Evolutionary conservation across 1,284 basidiomycete species (phyloP), one percentile per base, ranked within the genome.

Genomic region (Jaminaea rosea): DNA sequence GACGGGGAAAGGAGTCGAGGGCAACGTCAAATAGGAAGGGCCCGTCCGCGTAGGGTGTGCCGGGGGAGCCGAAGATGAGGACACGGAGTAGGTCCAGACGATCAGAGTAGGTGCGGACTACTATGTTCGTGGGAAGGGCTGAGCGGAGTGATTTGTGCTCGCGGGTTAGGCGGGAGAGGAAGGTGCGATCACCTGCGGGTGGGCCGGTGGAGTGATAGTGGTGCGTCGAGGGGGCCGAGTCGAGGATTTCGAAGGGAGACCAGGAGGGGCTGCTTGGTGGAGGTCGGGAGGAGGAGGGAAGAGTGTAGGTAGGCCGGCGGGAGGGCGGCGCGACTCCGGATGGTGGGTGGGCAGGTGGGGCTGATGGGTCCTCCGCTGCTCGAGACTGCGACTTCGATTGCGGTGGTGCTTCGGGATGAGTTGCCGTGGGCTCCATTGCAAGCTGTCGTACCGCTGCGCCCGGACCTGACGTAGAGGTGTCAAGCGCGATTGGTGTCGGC

Each of bases 11-110:
- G 67, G 53, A 24, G 1, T 84, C 83, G 26, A 93, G 79, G 80
- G 85, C 84, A 81, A 92, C 89, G 76, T 96, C 91, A 55, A 94
- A 91, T 26, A 94, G 84, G 74, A 94, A 92, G 0, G 91, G 90
- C 19, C 88, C 88, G 73, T 93, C 85, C 72, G 88, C 83, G 65
- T 58, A 65, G 34, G 91, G 91, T 7, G 91, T 96, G 55, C 91
- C 91, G 65, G 87, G 83, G 53, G 90, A 88, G 10, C 91, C 91
- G 60, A 96, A 84, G 62, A 94, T 94, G 50, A 96, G 78, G 62
- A 83, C 87, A 29, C 91, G 82, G 54, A 94, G 75, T 24, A 96
- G 80, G 76, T 96, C 91, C 32, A 82, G 79, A 21, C 91, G 82
- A 69, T 93, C 86, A 74, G 80, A 79, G 66, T 80, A 81, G 4